Conservation (phyloP, 1,139 yeast species). For the Yamadazyma oceani region DNA sequence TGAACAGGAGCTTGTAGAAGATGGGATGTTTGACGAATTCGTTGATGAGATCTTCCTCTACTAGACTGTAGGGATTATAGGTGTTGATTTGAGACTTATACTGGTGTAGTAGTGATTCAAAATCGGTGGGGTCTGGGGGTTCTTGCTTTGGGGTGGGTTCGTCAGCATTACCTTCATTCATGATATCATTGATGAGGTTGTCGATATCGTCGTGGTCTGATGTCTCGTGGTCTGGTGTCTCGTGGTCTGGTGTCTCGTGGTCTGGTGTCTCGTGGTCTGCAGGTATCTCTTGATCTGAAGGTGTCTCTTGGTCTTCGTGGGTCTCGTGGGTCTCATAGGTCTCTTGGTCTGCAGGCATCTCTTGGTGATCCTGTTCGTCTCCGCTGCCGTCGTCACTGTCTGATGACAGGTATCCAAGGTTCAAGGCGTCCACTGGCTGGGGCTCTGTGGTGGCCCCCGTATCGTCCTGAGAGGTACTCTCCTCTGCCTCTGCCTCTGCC, state of each 20-base stretch:
- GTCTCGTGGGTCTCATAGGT: too few species aligned
- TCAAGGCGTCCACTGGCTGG: neutral
- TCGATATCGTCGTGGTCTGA: conserved; percentile 9
- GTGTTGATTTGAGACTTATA: conserved; percentile 13
- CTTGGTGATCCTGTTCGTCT: conserved; percentile 1
- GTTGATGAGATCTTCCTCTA: conserved; percentile 36
- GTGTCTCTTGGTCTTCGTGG: too few species aligned
- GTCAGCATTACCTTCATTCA: conserved; percentile 5
- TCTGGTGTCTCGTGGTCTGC: conserved; percentile 2
- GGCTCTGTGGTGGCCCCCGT: too few species aligned
- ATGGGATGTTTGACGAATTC: conserved; percentile 31
- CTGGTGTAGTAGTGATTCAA: conserved; percentile 5
- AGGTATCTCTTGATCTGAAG: conserved; percentile 1
- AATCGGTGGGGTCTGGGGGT: conserved; percentile 12
- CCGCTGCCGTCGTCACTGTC: conserved; percentile 4
- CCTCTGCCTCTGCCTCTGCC: conserved; percentile 10
- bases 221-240: too few species aligned
- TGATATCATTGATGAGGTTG: conserved; percentile 10
- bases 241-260: too few species aligned
- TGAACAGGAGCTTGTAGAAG: conserved; percentile 27
- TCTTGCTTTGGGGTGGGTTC: conserved; percentile 5
- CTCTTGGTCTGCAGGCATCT: neutral
- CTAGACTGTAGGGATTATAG: conserved; percentile 40
- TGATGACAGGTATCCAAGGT: conserved; percentile 7
- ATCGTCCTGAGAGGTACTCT: too few species aligned